Base-by-base conservation (phyloP, 805 yeast genomes). In the Candida corydali region DNA sequence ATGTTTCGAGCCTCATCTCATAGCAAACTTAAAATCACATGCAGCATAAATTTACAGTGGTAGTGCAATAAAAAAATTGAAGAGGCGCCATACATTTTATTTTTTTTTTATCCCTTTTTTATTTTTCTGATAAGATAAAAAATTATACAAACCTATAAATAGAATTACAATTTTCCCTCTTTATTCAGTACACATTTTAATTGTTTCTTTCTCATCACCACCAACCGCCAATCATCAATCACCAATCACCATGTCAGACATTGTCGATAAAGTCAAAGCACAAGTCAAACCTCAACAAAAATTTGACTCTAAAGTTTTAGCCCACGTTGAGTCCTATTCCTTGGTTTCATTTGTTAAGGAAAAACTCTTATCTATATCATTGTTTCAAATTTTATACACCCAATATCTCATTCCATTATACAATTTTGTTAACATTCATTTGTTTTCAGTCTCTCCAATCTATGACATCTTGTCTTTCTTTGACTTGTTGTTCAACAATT, bases 291-390 rank as follows among this genome's bases (percentile, higher is more conserved):
- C 35, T 9, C 3, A 42, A 14, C 47, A 40, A 38, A 45, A 52
- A 27, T 60, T 61, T 44, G 42, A 55, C 20, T 64, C 70, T 31
- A 52, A 58, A 43, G 46, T 69, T 11, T 30, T 61, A 23, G 43
- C 45, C 25, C 71, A 67, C 46, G 37, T 67, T 32, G 43, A 46
- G 26, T 47, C 59, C 3, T 67, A 66, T 49, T 39, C 59, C 7
- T 36, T 51, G n/a, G 59, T 65, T 26, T 40, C 54, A 30, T 36
- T 47, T 12, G 29, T 52, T 9, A 40, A 43, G 22, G 41, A 45
- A 18, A 59, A 40, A 37, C 41, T 55, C 26, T 51, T 61, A 22
- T 47, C 63, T 14, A 59, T 52, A 45, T 38, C 38, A 17, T 33
- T 60, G 18, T 23, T 62, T n/a, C 46, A 49, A 24, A 41, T 42